These are phyloP conservation scores for Fraxinus baroniana DNA, from an alignment of 305 asterid genomes.

Conservation along the genomic window DNA sequence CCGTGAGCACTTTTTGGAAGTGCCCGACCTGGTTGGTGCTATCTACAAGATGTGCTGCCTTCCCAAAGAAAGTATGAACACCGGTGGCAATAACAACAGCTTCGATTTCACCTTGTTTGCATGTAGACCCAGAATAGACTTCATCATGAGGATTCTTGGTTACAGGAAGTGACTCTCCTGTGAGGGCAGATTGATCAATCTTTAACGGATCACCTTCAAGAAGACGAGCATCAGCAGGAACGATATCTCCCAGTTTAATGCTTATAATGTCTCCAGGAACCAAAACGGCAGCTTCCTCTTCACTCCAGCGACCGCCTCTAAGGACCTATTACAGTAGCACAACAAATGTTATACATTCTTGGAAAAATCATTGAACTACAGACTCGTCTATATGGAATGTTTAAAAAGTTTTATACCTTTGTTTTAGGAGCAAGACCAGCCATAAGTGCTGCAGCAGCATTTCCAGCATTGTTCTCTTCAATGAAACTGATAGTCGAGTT, in stretches of 20 bases:
- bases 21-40: constrained; percentile 61
- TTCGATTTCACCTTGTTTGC: constrained; percentile 65
- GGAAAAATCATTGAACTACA: background rate
- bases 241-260: constrained; percentile 53
- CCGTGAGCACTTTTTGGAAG: constrained; percentile 59
- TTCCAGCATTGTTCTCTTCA: constrained; percentile 60
- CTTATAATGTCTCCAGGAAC: constrained; percentile 62
- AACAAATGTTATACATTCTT: background rate
- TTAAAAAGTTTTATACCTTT: constrained; percentile 31
- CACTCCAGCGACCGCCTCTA: constrained; percentile 55
- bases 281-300: constrained; percentile 53
- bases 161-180: constrained; percentile 57
- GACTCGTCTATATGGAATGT: background rate
- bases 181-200: constrained; percentile 52
- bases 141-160: constrained; percentile 52
- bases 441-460: constrained; percentile 64
- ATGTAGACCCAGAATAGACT: constrained; percentile 54
- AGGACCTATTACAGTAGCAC: constrained; percentile 35
- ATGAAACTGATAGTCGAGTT: constrained; percentile 56
- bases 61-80: constrained; percentile 61
- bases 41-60: constrained; percentile 64
- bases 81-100: constrained; percentile 62
- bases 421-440: constrained; percentile 68
- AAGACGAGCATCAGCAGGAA: constrained; percentile 60
- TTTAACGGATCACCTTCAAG: constrained; percentile 56